Conservation (phyloP, 2,329 filamentous ascomycete species). For the Alternaria tenuissima region DNA sequence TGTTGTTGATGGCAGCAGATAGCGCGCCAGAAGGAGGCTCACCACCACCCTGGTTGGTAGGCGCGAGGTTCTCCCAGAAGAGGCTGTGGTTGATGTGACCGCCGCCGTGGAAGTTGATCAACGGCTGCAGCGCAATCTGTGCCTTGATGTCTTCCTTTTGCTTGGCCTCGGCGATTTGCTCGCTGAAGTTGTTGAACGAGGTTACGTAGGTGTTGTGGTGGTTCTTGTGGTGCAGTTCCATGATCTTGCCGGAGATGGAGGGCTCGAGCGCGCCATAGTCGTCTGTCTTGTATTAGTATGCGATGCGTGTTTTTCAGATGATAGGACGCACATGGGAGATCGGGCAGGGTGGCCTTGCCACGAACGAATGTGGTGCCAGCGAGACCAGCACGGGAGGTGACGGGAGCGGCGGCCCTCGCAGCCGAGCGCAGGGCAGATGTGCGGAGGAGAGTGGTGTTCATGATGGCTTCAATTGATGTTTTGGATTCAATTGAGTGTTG, state of each 20-base stretch:
- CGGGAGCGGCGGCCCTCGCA: constrained; percentile 71
- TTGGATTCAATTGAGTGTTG: constrained; percentile 32
- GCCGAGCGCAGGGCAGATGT: constrained; percentile 74
- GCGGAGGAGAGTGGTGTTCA: constrained; percentile 81
- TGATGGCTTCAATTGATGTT: constrained; percentile 54
- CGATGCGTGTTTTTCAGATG: background rate
- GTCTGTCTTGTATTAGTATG: constrained; percentile 63
- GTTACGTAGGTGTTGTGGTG: constrained; percentile 96
- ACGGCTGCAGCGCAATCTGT: constrained; percentile 63
- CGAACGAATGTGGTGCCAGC: constrained; percentile 80
- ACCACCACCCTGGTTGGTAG: constrained; percentile 71
- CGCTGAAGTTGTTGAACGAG: constrained; percentile 80
- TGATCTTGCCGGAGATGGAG: constrained; percentile 85
- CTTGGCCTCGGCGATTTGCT: constrained; percentile 71
- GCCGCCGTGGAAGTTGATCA: constrained; percentile 73
- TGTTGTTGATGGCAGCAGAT: constrained; percentile 65
- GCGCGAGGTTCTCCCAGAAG: constrained; percentile 75
- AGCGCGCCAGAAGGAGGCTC: constrained; percentile 68
- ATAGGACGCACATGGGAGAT: constrained; percentile 73
- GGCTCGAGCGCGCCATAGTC: constrained; percentile 96
- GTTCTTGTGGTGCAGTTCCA: constrained; percentile 94
- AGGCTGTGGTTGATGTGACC: constrained; percentile 73
- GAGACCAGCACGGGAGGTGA: constrained; percentile 68
- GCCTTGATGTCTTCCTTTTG: constrained; percentile 62
- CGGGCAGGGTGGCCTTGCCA: constrained; percentile 91